A percentile compares a stretch with the other conserved stretches of the same genome.
phyloP scores from a whole-genome alignment of 2,329 filamentous ascomycete genomes.

The Hypoxylon sp. region DNA sequence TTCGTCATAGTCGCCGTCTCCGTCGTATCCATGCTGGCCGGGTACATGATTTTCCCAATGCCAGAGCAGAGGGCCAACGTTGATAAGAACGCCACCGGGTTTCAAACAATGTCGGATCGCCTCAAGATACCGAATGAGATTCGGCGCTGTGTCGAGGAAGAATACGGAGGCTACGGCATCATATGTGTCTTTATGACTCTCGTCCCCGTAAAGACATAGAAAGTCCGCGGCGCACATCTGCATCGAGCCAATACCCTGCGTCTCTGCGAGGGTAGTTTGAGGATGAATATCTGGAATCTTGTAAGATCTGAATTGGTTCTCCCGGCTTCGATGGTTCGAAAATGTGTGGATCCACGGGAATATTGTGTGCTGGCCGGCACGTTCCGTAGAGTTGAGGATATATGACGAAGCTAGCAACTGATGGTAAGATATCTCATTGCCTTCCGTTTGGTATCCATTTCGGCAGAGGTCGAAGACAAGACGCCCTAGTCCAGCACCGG shows the following conservation, averaged over 20 bases:
- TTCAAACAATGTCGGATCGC: slow-evolving; percentile 81
- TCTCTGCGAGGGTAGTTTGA: slow-evolving; percentile 58
- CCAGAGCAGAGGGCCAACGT: slow-evolving; percentile 91
- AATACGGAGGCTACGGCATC: slow-evolving; percentile 91
- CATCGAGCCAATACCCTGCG: slow-evolving; percentile 69
- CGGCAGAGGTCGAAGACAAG: slow-evolving; percentile 87
- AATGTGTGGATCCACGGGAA: slow-evolving; percentile 89
- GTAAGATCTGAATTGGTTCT: slow-evolving; percentile 78
- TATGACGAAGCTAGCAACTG: slow-evolving; percentile 87
- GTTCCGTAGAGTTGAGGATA: slow-evolving; percentile 73
- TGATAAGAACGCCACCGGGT: slow-evolving; percentile 83
- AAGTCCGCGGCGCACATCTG: slow-evolving; percentile 95
- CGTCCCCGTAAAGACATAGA: slow-evolving; percentile 79
- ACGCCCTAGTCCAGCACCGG: slow-evolving; percentile 87
- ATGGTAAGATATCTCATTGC: slow-evolving; percentile 97
- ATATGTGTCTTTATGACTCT: slow-evolving; percentile 68
- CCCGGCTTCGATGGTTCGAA: slow-evolving; percentile 80
- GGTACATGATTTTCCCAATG: slow-evolving; percentile 85
- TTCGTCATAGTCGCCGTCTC: slow-evolving; percentile 59
- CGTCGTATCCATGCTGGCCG: slow-evolving; percentile 63
- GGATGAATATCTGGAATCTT: slow-evolving; percentile 84
- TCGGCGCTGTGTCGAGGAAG: slow-evolving; percentile 97
- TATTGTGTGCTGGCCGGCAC: slow-evolving; percentile 72
- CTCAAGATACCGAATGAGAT: slow-evolving; percentile 88
- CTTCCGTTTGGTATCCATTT: slow-evolving; percentile 78